A percentile compares a stretch with the other conserved stretches of the same genome.
phyloP scores from a whole-genome alignment of 1,139 yeast genomes.

The Kluyveromyces sp. region DNA sequence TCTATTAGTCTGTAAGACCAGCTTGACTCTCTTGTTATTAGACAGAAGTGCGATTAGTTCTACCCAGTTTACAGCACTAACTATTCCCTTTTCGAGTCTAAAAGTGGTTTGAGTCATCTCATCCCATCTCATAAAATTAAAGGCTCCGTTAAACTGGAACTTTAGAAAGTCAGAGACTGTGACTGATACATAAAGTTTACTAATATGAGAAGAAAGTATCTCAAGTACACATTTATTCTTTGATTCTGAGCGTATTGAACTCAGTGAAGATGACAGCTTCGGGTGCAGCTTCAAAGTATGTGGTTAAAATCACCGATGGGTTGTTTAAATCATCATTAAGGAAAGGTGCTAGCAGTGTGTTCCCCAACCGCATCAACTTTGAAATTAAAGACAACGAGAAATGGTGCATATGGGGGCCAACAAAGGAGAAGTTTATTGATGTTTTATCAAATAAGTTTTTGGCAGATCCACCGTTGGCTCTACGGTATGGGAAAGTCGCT shows the following conservation, averaged over 20 bases:
- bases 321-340: conserved; percentile 23
- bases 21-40: no score
- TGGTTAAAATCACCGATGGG: conserved; percentile 20
- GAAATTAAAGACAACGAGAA: conserved; percentile 23
- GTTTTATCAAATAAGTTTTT: conserved; percentile 22
- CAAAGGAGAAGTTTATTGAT: conserved; percentile 23
- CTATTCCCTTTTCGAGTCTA: no score
- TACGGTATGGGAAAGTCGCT: conserved; percentile 11
- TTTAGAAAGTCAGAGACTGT: no score
- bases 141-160: no score
- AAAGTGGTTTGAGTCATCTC: no score
- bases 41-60: no score
- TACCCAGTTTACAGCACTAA: no score
- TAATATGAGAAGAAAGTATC: no score
- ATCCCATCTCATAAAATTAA: no score
- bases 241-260: not conserved
- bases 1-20: no score
- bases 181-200: no score
- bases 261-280: not conserved
- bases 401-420: conserved; percentile 30
- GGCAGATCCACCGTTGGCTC: conserved; percentile 22
- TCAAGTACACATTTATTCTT: not conserved
- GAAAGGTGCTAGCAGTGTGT: conserved; percentile 19
- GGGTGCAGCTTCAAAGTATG: conserved; percentile 1
- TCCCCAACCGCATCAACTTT: conserved; percentile 25